These are phyloP conservation scores for Fraxinus anomala DNA, from an alignment of 257 asterid species.

Conservation along the genomic window DNA sequence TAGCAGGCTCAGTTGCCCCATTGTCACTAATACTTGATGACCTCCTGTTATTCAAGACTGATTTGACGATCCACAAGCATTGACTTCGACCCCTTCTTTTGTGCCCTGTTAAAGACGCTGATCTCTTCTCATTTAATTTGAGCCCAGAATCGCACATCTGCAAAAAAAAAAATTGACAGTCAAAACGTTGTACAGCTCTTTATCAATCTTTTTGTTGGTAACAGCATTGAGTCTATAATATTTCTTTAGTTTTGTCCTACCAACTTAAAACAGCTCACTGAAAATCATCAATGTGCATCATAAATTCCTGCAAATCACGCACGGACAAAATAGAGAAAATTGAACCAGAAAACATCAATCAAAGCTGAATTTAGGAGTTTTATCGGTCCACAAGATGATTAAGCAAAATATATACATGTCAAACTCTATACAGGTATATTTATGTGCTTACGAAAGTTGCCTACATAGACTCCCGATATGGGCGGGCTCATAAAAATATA, in stretches of 20 bases:
- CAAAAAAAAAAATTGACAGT: slow-evolving; percentile 16
- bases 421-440: not conserved
- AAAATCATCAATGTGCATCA: slow-evolving; percentile 5
- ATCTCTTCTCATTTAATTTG: slow-evolving; percentile 45
- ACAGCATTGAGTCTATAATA: not conserved
- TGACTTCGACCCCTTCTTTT: slow-evolving; percentile 20
- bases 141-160: slow-evolving; percentile 47
- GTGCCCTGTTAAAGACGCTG: slow-evolving; percentile 33
- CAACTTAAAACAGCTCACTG: not conserved
- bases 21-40: slow-evolving; percentile 52
- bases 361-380: not conserved
- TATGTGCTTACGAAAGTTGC: not conserved
- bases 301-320: not conserved
- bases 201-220: not conserved
- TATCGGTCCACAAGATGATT: not conserved
- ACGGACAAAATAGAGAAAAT: not conserved
- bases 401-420: not conserved
- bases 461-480: not conserved
- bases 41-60: slow-evolving; percentile 56
- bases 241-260: not conserved
- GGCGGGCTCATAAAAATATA: not conserved
- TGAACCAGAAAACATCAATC: not conserved
- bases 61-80: slow-evolving; percentile 42
- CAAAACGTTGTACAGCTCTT: slow-evolving; percentile 3
- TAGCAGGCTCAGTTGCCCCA: slow-evolving; percentile 67